Evolutionary conservation across 352 stramenopile species (phyloP), one percentile per base, ranked within the genome.

Genomic region (Globisporangium acanthophoron): DNA sequence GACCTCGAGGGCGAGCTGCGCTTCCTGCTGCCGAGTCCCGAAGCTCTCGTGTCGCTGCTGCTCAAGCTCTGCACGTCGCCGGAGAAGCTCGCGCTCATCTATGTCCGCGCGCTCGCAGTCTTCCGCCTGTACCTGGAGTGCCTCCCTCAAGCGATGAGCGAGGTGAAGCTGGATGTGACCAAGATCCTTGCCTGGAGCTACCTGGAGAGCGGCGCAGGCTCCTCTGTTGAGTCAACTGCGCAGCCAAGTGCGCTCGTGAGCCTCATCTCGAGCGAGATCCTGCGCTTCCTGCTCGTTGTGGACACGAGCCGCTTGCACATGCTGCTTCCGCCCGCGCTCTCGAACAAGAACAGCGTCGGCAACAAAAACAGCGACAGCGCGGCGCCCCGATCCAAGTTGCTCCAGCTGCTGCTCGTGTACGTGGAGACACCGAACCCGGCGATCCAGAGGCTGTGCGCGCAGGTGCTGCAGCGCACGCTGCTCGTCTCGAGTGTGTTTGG

Each of bases 111-210:
- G 1, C 72, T 95, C 20, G 78, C 71, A 1, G 80, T 95, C 0
- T 90, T 92, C 49, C 77, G 80, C 5, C 59, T 89, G 13, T 95
- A 95, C 53, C 53, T 92, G 20, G 70, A 85, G 56, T 91, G 80
- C 45, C 62, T 95, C 9, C 82, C 84, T 0, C 70, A 87, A 13
- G 59, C 73, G 2, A 95, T 92, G 81, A 71, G 71, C 33, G 86
- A 95, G 35, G 73, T 88, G 11, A 95, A 95, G 62, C 71, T 89
- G 40, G 86, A 95, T 64, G 84, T 93, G 24, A 85, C 86, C 12
- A 95, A 95, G 69, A 70, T 88, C n/a, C 60, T 93, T 3, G 62
- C 64, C 0, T 92, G 78, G 76, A 62, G 69, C 16, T 75, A 75
- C 39, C 66, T 92, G 15, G 65, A 85, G 21, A 39, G n/a, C 21